Evolutionary conservation across 2,329 filamentous ascomycete species (phyloP).

Genomic region (Aureobasidium leucospermi): DNA sequence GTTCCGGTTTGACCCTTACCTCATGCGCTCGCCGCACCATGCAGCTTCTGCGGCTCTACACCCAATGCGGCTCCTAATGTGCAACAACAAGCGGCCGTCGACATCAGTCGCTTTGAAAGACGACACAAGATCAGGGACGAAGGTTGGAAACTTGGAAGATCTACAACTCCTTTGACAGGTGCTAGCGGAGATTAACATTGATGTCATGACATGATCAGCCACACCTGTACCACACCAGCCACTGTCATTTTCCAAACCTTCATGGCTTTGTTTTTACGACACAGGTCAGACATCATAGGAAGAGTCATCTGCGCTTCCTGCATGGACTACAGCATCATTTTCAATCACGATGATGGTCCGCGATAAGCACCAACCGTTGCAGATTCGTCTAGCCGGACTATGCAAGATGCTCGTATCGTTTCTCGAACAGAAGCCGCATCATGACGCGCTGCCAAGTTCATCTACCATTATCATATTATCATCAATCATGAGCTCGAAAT

Average conservation of each 20-base stretch:
- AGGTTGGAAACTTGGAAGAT: slow-evolving; percentile 13
- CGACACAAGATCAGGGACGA: not conserved
- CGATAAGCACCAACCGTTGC: not conserved
- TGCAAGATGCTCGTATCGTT: no score
- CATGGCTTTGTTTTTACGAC: not conserved
- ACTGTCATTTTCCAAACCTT: not conserved
- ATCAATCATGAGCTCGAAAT: not conserved
- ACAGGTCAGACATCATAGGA: not conserved
- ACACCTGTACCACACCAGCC: not conserved
- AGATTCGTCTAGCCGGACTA: no score
- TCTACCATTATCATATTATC: not conserved
- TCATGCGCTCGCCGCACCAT: not conserved
- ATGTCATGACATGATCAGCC: slow-evolving; percentile 9
- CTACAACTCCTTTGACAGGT: slow-evolving; percentile 5
- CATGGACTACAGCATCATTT: not conserved
- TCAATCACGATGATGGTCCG: not conserved
- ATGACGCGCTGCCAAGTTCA: not conserved
- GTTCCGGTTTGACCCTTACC: not conserved
- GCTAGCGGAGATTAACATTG: slow-evolving; percentile 3
- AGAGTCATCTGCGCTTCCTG: not conserved
- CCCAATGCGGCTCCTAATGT: not conserved
- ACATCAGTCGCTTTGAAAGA: not conserved
- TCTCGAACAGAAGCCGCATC: not conserved
- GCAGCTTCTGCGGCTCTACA: not conserved
- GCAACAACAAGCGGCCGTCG: not conserved